These are phyloP conservation scores for Maudiozyma bulderi DNA, from an alignment of 805 yeast species.

Conservation along the genomic window DNA sequence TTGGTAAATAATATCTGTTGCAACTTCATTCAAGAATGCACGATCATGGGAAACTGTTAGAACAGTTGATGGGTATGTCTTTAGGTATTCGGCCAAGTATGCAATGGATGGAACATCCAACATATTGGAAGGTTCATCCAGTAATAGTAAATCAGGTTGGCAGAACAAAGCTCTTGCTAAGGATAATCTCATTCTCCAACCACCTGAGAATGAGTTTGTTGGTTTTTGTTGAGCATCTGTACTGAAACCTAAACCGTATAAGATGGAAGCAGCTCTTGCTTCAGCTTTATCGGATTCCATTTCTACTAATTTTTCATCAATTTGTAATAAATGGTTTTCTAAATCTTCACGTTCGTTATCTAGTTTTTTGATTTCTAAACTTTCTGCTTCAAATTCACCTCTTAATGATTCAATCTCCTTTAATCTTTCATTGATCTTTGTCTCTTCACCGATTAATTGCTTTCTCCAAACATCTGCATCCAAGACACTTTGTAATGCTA, in stretches of 20 bases:
- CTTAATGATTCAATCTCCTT: slow-evolving; percentile 63
- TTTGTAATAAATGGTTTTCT: slow-evolving; percentile 65
- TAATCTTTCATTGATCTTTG: slow-evolving; percentile 61
- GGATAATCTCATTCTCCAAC: slow-evolving; percentile 99
- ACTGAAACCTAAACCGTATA: slow-evolving; percentile 89
- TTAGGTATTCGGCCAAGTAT: slow-evolving; percentile 80
- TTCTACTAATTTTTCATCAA: slow-evolving; percentile 72
- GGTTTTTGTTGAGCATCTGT: slow-evolving; percentile 73
- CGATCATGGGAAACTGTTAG: slow-evolving; percentile 97
- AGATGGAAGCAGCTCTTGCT: slow-evolving; percentile 88
- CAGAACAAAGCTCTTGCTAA: slow-evolving; percentile 96
- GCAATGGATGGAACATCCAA: slow-evolving; percentile 99
- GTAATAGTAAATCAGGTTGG: slow-evolving; percentile 82
- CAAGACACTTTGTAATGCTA: slow-evolving; percentile 88
- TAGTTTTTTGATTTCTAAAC: slow-evolving; percentile 63
- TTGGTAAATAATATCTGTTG: slow-evolving; percentile 96
- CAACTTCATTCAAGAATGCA: slow-evolving; percentile 93
- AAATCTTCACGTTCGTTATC: slow-evolving; percentile 88
- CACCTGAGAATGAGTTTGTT: slow-evolving; percentile 94
- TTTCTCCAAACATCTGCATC: slow-evolving; percentile 99
- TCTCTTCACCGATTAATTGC: slow-evolving; percentile 69
- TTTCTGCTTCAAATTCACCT: slow-evolving; percentile 63
- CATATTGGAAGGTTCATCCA: slow-evolving; percentile 99
- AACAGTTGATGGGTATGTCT: slow-evolving; percentile 84
- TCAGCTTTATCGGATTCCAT: slow-evolving; percentile 98